Base-by-base conservation (phyloP, 306 rosid species). In the Cucurbita pepo region DNA sequence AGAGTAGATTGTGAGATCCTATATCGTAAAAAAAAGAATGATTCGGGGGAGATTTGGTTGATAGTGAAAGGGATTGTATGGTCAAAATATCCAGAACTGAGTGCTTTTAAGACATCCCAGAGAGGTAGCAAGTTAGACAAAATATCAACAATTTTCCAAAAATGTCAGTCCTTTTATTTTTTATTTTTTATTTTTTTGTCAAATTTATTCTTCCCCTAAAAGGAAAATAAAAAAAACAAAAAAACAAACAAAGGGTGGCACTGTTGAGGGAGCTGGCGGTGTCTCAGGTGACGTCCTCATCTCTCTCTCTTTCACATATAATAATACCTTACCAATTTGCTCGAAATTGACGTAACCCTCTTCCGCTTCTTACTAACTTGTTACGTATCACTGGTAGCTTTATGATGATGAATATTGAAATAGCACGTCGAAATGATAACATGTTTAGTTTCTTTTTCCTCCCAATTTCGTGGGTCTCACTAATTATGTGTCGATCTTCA, bases 81-180 rank as follows among this genome's bases (percentile, higher is more conserved):
- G 73, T 69, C 73, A 69, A 30, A 30, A 48, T 7, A 48, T 69
- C 73, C 44, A 69, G 15, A 47, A 69, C 73, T 69, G 73, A 47
- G 43, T 69, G 56, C 73, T 67, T 48, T 67, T 45, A 47, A 67
- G 25, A 67, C 22, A 67, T 7, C 73, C 73, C 73, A 69, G 73
- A 69, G 57, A 8, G 57, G 43, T 47, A 69, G 43, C 25, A 69
- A 69, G 56, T 48, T 69, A 45, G 44, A 69, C 73, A 69, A 69
- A 69, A 69, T 69, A 69, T 69, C 22, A 69, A 69, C 73, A 67
- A 67, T 67, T 67, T 67, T 67, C 73, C 73, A 67, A 67, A 47
- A 47, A 47, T 67, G 73, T 67, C 73, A 67, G 43, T 66, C 56
- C 56, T 69, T 69, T 67, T 67, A 22, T 45, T 13, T 13, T 7